Base-by-base conservation (phyloP, 345 rosid genomes). In the Psidium guajava region DNA sequence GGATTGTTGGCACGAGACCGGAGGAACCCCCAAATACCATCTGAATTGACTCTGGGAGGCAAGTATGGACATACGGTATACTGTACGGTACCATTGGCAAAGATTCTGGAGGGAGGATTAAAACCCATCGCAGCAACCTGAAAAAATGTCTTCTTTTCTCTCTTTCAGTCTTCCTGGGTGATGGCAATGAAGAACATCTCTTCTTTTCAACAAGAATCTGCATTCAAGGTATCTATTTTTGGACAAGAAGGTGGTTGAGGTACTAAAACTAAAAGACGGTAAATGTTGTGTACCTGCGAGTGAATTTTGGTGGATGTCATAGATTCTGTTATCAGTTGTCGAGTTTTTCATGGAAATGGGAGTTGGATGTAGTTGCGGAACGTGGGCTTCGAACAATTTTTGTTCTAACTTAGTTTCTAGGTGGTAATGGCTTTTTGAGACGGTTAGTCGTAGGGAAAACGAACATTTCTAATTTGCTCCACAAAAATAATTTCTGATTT, bases 31-130 rank as follows among this genome's bases (percentile, higher is more conserved):
- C 47, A 69, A 18, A 69, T 32, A 11, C 77, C 47, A 36, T 69
- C 13, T 36, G 77, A 69, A 36, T 69, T 69, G 47, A 69, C 77
- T 36, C 13, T 69, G 77, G 77, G 77, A 69, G 77, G 77, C 77
- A 69, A 69, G 77, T 18, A 8, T 36, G 77, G 77, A 9, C 77
- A 69, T 69, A 69, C 36, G 8, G 6, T 36, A 44, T 36, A 69
- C 47, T 11, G 47, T 18, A 32, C 11, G 21, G 77, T 69, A 36
- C 12, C 77, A 69, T 69, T 69, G 36, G 20, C 77, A 69, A 36
- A 20, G 77, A 18, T 5, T 36, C 6, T 69, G 24, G 0, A 5
- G 44, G 47, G 1, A 36, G 24, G 0, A 3, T 1, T 6, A 61
- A 24, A 69, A 69, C 25, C 42, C 77, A 69, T 69, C 77, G 10